A percentile compares a stretch with the other conserved stretches of the same genome.
Conservation (phyloP, 78 protist species). For the Dictyostelium firmibasis region DNA sequence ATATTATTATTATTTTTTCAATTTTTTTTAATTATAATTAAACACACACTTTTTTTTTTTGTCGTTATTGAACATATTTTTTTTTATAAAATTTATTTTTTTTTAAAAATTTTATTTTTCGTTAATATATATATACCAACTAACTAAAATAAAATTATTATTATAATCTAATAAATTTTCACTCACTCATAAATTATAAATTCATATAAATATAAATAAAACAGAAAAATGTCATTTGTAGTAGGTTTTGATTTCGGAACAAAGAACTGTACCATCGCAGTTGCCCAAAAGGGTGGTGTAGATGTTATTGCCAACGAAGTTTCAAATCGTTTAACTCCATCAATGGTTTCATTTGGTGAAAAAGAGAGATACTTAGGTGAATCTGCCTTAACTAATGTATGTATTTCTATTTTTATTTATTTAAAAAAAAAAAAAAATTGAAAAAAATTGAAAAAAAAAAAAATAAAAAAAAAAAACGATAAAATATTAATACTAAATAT, state of each 20-base stretch:
- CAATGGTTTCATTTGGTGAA: slow-evolving; percentile 76
- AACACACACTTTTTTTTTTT: no score
- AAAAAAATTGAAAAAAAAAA: neutral
- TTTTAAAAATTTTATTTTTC: neutral
- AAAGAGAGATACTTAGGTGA: slow-evolving; percentile 87
- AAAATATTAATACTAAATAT: neutral
- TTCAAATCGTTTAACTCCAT: slow-evolving; percentile 90
- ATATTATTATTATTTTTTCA: no score
- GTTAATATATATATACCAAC: neutral
- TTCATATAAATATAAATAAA: neutral
- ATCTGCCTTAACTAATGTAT: slow-evolving; percentile 73
- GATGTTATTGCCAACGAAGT: slow-evolving; percentile 93
- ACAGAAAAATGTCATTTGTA: slow-evolving; percentile 58
- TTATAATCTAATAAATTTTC: neutral
- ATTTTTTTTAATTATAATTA: no score
- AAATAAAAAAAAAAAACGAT: neutral
- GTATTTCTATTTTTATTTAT: neutral
- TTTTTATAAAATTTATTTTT: neutral
- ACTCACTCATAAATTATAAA: neutral
- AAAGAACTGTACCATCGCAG: slow-evolving; percentile 82
- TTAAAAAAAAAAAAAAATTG: neutral
- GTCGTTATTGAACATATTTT: neutral
- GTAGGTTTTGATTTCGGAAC: slow-evolving; percentile 91
- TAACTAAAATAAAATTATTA: neutral
- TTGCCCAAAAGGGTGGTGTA: slow-evolving; percentile 93